These are phyloP conservation scores for Pestalotiopsis sp. DNA, from an alignment of 2,329 filamentous ascomycete genomes.

Conservation along the genomic window DNA sequence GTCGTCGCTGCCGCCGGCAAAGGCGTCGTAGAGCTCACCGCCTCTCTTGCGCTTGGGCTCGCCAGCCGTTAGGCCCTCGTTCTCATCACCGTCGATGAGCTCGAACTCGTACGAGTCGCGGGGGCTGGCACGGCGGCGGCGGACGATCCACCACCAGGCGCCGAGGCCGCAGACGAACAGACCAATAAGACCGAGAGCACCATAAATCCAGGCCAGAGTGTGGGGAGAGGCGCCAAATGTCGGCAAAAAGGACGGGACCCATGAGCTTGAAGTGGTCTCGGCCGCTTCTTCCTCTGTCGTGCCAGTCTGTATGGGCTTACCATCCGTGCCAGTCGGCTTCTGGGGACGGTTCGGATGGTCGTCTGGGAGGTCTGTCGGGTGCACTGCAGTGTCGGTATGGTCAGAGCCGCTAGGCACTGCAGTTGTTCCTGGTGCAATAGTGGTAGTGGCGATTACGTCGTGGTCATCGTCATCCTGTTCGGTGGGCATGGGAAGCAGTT, in stretches of 20 bases:
- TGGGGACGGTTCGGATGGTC: constrained; percentile 68
- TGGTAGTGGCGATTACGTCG: constrained; percentile 56
- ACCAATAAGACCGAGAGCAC: constrained; percentile 79
- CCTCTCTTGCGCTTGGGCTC: constrained; percentile 63
- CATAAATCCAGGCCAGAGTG: constrained; percentile 93
- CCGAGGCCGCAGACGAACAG: constrained; percentile 81
- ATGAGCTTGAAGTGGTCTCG: constrained; percentile 54
- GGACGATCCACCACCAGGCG: constrained; percentile 80
- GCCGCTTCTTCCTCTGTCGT: constrained; percentile 35
- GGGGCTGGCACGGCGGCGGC: constrained; percentile 74
- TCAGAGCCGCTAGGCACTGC: constrained; percentile 50
- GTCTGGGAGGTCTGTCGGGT: constrained; percentile 47
- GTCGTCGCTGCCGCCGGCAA: constrained; percentile 82
- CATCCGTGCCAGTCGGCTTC: constrained; percentile 41
- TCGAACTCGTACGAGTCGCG: constrained; percentile 93
- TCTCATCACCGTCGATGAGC: constrained; percentile 82
- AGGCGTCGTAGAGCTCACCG: constrained; percentile 95
- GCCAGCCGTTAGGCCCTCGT: constrained; percentile 52
- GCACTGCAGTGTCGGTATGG: constrained; percentile 44
- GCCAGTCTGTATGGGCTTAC: constrained; percentile 31
- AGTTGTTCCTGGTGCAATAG: constrained; percentile 62
- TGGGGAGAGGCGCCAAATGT: constrained; percentile 86
- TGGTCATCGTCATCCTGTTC: constrained; percentile 85
- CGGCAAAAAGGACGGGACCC: constrained; percentile 85
- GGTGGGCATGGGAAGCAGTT: constrained; percentile 77